Conservation (phyloP, 805 yeast genomes). For the Zygosaccharomyces kombuchaensis region DNA sequence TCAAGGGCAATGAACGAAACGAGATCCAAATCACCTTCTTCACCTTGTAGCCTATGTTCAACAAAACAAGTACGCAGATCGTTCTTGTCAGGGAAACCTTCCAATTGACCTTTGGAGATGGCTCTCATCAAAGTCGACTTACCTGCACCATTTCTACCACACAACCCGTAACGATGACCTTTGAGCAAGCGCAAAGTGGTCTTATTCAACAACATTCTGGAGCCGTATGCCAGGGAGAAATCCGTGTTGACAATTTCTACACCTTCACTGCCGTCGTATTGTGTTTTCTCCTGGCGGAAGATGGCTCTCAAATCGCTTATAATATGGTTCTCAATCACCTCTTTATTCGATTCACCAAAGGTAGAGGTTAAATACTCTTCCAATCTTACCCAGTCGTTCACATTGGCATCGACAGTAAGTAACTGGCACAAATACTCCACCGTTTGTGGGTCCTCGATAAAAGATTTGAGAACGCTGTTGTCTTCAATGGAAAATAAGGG, state of each 20-base stretch:
- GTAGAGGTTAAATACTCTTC: conserved; percentile 47
- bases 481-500: conserved; percentile 5
- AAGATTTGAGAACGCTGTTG: conserved; percentile 8
- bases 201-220: conserved; percentile 93
- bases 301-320: conserved; percentile 50
- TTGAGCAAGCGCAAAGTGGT: conserved; percentile 80
- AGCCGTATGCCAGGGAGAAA: conserved; percentile 95
- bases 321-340: conserved; percentile 37
- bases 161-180: conserved; percentile 95
- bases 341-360: conserved; percentile 34
- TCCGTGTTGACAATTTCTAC: conserved; percentile 89
- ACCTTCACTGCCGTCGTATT: conserved; percentile 67
- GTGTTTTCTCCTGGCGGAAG: conserved; percentile 45
- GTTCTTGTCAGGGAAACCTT: conserved; percentile 91
- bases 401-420: conserved; percentile 61
- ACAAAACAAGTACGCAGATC: conserved; percentile 91
- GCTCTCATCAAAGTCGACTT: conserved; percentile 96
- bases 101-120: conserved; percentile 92
- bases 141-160: conserved; percentile 99
- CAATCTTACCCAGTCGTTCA: conserved; percentile 66
- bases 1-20: conserved; percentile 86
- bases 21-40: conserved; percentile 85
- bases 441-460: conserved; percentile 34
- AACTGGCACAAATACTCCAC: conserved; percentile 49
- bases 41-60: conserved; percentile 94